Evolutionary conservation across 1,139 yeast genomes (phyloP).

Genomic region (Debaryomycetaceae sp.): DNA sequence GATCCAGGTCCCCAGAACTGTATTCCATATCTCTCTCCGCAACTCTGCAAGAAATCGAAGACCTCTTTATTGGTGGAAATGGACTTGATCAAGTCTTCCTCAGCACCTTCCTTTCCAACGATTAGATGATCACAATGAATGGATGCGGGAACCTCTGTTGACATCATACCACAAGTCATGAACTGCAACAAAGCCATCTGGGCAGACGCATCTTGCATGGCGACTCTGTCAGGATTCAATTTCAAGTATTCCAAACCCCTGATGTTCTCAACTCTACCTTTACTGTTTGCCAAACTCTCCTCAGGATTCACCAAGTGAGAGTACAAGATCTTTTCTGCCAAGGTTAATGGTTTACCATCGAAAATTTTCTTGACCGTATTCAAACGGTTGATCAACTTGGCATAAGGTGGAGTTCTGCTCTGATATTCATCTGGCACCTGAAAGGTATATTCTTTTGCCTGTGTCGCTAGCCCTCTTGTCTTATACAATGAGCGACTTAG

Average conservation of each 20-base stretch:
- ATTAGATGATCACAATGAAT: constrained; percentile 97
- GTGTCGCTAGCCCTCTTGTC: constrained; percentile 31
- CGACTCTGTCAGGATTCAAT: constrained; percentile 95
- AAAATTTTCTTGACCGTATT: constrained; percentile 59
- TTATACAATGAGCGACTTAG: not conserved
- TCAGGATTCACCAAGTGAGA: constrained; percentile 88
- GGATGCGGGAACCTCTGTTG: constrained; percentile 89
- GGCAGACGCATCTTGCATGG: constrained; percentile 99
- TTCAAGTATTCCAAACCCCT: constrained; percentile 86
- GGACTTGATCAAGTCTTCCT: constrained; percentile 67
- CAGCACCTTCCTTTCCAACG: constrained; percentile 93
- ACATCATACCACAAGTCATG: constrained; percentile 89
- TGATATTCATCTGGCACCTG: constrained; percentile 57
- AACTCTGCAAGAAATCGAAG: constrained; percentile 84
- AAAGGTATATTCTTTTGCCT: constrained; percentile 18
- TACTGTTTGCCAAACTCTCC: constrained; percentile 55
- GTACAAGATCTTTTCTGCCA: constrained; percentile 90
- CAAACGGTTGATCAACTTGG: constrained; percentile 64
- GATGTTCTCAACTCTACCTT: constrained; percentile 50
- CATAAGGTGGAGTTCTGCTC: constrained; percentile 84
- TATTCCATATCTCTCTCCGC: constrained; percentile 90
- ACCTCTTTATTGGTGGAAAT: constrained; percentile 88
- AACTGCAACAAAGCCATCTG: constrained; percentile 96
- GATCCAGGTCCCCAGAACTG: constrained; percentile 99
- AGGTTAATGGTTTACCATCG: constrained; percentile 72